A percentile compares a stretch with the other conserved stretches of the same genome.
These are phyloP conservation scores for Aegilops speltoides DNA, from an alignment of 176 grass and related monocot species.

Conservation along the genomic window DNA sequence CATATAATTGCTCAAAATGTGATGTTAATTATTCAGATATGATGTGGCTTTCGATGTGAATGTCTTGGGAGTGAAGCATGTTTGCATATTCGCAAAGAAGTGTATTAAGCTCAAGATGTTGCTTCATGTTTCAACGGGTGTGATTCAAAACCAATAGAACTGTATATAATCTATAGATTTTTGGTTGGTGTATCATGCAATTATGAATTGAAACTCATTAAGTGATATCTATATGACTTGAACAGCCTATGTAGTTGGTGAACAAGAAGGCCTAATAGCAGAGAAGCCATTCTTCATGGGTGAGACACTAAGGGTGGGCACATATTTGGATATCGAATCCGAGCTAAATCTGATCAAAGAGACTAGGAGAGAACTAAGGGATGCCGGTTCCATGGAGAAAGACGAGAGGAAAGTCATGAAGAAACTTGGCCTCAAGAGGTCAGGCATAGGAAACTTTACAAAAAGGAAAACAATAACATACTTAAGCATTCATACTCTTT, in stretches of 20 bases:
- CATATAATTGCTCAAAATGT: too few relatives aligned
- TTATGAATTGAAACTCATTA: too few relatives aligned
- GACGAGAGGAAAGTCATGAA: slow-evolving; percentile 44
- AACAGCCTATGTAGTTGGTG: slow-evolving; percentile 50
- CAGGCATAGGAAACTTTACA: not conserved
- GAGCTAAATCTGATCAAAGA: slow-evolving; percentile 45
- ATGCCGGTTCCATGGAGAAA: not conserved
- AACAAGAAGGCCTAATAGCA: slow-evolving; percentile 38
- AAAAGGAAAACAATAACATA: too few relatives aligned
- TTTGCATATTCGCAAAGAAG: too few relatives aligned
- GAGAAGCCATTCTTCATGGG: slow-evolving; percentile 51
- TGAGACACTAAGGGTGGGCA: slow-evolving; percentile 32
- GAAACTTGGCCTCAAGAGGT: slow-evolving; percentile 60
- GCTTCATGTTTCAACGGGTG: too few relatives aligned
- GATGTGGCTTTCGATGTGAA: too few relatives aligned
- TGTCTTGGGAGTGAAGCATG: too few relatives aligned
- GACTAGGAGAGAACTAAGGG: slow-evolving; percentile 27
- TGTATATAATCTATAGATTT: too few relatives aligned
- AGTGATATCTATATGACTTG: not conserved
- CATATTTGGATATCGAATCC: slow-evolving; percentile 33
- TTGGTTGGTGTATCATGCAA: too few relatives aligned
- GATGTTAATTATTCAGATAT: too few relatives aligned
- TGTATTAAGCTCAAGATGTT: too few relatives aligned
- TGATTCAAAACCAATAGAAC: too few relatives aligned
- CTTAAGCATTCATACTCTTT: not conserved